phyloP scores from a whole-genome alignment of 2,329 filamentous ascomycete species.

The Rhexocercosporidium sp. region DNA sequence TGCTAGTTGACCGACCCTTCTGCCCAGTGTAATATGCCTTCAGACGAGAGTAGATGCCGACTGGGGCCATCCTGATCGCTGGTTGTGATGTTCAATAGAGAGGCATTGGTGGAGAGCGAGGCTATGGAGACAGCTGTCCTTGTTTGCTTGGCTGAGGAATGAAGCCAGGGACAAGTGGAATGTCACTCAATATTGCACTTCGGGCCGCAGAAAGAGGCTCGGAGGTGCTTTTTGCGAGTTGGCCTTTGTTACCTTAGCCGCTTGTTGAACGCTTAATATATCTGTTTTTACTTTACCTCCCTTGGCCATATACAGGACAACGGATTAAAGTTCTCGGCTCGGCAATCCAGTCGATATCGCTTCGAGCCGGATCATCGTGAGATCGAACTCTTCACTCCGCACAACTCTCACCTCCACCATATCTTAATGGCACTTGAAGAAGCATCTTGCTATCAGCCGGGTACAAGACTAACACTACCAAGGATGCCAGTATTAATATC shows the following conservation, averaged over 20 bases:
- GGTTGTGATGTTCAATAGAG: not conserved
- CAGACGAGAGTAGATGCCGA: constrained; percentile 33
- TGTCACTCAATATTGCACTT: not conserved
- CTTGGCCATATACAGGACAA: not conserved
- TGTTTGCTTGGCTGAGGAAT: not conserved
- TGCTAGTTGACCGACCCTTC: constrained; percentile 31
- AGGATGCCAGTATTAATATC: not conserved
- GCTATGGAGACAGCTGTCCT: not conserved
- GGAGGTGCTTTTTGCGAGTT: no score
- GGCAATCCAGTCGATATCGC: not conserved
- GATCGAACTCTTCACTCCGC: not conserved
- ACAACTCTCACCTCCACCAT: not conserved
- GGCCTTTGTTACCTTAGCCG: not conserved
- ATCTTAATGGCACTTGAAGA: not conserved
- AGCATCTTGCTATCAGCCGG: not conserved
- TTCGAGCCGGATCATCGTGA: not conserved
- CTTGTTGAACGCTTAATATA: not conserved
- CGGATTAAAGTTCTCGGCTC: not conserved
- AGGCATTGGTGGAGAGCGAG: not conserved
- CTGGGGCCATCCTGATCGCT: constrained; percentile 37
- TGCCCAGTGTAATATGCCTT: constrained; percentile 35
- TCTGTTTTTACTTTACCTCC: not conserved
- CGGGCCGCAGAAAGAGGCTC: not conserved
- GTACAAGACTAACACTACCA: not conserved
- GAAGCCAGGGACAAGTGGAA: not conserved